Base-by-base conservation (phyloP, 2,329 filamentous ascomycete genomes). In the Beauveria varroae region DNA sequence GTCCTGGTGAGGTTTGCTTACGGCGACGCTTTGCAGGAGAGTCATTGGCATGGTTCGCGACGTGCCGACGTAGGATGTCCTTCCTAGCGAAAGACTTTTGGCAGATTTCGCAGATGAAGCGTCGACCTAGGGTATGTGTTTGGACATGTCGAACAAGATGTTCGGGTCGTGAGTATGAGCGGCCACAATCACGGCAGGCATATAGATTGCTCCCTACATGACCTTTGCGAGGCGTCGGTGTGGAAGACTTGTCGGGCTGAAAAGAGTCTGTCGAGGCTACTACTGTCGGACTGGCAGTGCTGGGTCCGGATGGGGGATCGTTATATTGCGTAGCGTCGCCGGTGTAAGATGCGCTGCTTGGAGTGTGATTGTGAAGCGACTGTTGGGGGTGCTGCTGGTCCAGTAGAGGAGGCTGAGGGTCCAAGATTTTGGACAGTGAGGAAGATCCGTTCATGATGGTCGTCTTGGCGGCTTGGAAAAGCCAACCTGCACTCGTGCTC, bases 31-130 rank as follows among this genome's bases (percentile, higher is more conserved):
- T 81, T 65, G 79, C 80, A 52, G 74, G 73, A 30, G 75, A 73
- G 63, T 78, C 78, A 63, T 80, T 79, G 28, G 78, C 74, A 63
- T 83, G 81, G 64, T 82, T 82, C 50, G 76, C 70, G 47, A 78
- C 75, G 65, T 83, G 81, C 16, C 81, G 76, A 64, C 81, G 81
- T 57, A 82, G 73, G 12, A 83, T 73, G 66, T 83, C 80, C 61
- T 80, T 81, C 22, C 81, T 75, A 10, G 79, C 79, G 67, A 83
- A 83, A 5, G 78, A 78, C 66, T 83, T 83, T 60, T 79, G 76
- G 64, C 81, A 82, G 60, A 83, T 73, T 44, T 78, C 72, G 64
- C 79, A 81, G 20, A 73, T 68, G 66, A 81, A 81, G 34, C 79
- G 76, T 55, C 80, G 78, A 5, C 79, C 79, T 7, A 81, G 72